Evolutionary conservation across 2,329 filamentous ascomycete genomes (phyloP).

Genomic region (Dothidotthia symphoricarpi): DNA sequence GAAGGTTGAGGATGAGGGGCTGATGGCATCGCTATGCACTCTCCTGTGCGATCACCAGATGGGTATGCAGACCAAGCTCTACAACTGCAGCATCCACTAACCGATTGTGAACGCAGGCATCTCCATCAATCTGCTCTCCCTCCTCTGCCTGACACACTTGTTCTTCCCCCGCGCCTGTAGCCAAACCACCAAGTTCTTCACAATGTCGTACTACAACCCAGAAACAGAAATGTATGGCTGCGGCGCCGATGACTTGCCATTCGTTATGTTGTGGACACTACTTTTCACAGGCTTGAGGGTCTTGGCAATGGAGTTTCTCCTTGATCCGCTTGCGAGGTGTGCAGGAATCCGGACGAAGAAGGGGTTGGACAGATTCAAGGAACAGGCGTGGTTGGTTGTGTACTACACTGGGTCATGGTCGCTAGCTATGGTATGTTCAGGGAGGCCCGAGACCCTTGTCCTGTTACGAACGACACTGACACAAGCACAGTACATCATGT

Average conservation of each 20-base stretch:
- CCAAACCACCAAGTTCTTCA: constrained; percentile 84
- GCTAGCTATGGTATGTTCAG: constrained; percentile 67
- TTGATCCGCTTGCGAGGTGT: constrained; percentile 71
- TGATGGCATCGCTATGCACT: constrained; percentile 59
- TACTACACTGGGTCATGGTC: constrained; percentile 83
- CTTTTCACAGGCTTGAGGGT: constrained; percentile 85
- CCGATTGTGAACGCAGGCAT: constrained; percentile 58
- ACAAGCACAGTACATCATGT: constrained; percentile 69
- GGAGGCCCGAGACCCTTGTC: no score
- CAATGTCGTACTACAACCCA: constrained; percentile 77
- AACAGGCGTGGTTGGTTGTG: constrained; percentile 87
- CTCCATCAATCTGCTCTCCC: constrained; percentile 78
- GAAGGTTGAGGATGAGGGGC: constrained; percentile 62
- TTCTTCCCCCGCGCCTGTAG: constrained; percentile 76
- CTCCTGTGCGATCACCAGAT: constrained; percentile 80
- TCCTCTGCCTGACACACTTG: constrained; percentile 77
- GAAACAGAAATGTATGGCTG: constrained; percentile 67
- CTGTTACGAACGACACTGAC: no score
- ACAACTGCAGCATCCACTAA: not conserved
- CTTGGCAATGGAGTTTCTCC: constrained; percentile 79
- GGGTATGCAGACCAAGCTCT: constrained; percentile 55
- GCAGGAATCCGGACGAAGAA: constrained; percentile 75
- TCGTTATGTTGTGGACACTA: constrained; percentile 75
- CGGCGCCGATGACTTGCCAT: constrained; percentile 75
- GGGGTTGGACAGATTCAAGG: constrained; percentile 77